Conservation (phyloP, 805 yeast species). For the Yamadazyma sp. region DNA sequence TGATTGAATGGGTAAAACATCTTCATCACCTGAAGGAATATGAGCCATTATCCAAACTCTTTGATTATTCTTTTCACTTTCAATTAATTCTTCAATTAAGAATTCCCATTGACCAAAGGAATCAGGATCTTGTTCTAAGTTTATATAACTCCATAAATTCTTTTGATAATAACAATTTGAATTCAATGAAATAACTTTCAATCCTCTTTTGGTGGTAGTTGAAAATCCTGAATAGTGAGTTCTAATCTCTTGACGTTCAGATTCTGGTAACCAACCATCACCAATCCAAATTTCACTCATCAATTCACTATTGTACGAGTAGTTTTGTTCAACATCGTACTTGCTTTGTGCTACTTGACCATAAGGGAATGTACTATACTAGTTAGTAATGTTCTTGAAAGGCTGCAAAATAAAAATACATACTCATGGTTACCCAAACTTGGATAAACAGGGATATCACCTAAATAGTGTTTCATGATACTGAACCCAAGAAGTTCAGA, state of each 20-base stretch:
- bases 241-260: constrained; percentile 21
- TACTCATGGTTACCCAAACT: constrained; percentile 72
- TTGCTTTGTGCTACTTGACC: constrained; percentile 58
- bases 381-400: no score
- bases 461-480: constrained; percentile 50
- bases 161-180: constrained; percentile 65
- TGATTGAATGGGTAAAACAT: constrained; percentile 60
- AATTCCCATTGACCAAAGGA: constrained; percentile 61
- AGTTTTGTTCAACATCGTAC: constrained; percentile 21
- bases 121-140: constrained; percentile 49
- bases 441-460: constrained; percentile 55
- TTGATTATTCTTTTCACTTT: constrained; percentile 53
- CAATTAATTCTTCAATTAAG: constrained; percentile 56
- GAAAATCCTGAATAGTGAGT: constrained; percentile 52
- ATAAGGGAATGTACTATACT: constrained; percentile 65
- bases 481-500: constrained; percentile 70
- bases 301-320: constrained; percentile 37
- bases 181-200: constrained; percentile 51
- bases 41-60: constrained; percentile 72
- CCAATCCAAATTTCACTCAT: constrained; percentile 32
- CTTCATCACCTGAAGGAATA: constrained; percentile 52
- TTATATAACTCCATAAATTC: constrained; percentile 51
- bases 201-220: constrained; percentile 47
- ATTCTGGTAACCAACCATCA: constrained; percentile 34
- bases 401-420: no score